Evolutionary conservation across 371 early-diverging fungal genomes (phyloP).

Genomic region (Mucor mucedo): DNA sequence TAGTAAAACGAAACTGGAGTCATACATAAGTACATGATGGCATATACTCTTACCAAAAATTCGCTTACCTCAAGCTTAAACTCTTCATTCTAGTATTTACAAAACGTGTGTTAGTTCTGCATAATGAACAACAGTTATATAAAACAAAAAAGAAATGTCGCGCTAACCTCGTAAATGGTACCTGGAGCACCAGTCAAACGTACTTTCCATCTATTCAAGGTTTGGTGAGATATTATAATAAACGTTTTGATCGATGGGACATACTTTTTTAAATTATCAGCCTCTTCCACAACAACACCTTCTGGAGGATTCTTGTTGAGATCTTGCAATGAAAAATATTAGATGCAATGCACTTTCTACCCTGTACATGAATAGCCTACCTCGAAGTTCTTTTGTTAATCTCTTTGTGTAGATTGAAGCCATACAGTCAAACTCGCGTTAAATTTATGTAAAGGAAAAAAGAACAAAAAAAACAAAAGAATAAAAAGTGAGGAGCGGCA

Average conservation of each 20-base stretch:
- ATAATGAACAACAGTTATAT: constrained; percentile 6
- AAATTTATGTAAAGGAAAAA: neutral
- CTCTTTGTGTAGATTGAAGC: constrained; percentile 43
- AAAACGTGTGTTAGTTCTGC: constrained; percentile 14
- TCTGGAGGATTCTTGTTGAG: constrained; percentile 62
- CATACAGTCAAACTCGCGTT: constrained; percentile 13
- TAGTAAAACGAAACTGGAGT: constrained; percentile 77
- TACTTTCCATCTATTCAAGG: constrained; percentile 60
- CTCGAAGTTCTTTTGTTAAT: constrained; percentile 60
- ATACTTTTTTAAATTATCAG: constrained; percentile 62
- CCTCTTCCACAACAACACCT: constrained; percentile 63
- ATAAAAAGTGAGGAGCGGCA: neutral
- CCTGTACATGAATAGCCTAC: constrained; percentile 25
- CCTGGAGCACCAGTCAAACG: constrained; percentile 67
- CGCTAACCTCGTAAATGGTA: constrained; percentile 67
- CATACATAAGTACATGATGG: neutral
- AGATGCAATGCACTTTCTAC: neutral
- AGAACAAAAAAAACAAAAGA: constrained; percentile 3
- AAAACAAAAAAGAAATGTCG: too few relatives aligned
- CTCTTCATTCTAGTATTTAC: constrained; percentile 53
- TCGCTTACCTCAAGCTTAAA: constrained; percentile 66
- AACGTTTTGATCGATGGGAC: neutral
- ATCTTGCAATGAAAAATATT: constrained; percentile 36
- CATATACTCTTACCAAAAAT: neutral
- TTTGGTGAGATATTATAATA: neutral